Base-by-base conservation (phyloP, 2,329 filamentous ascomycete genomes). In the Pseudogymnoascus sp. region DNA sequence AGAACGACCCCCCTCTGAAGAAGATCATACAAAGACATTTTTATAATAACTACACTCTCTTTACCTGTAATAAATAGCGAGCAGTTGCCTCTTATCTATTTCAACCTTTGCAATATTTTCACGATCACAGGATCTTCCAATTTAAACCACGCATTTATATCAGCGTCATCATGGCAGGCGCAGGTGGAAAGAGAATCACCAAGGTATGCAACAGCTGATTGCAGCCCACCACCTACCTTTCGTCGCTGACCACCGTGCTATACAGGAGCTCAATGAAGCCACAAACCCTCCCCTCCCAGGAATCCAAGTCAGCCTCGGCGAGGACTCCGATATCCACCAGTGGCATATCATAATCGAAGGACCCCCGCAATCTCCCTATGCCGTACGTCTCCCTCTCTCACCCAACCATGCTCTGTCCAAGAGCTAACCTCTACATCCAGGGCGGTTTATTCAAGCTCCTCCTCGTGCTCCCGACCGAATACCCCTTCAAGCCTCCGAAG, bases 401-500 rank as follows among this genome's bases (percentile, higher is more conserved):
- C 36, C 34, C 23, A 36, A 57, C 39, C 29, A 23, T 23, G 12
- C 6, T 34, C 16, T 26, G n/a, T 14, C 18, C n/a, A 51, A 7
- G n/a, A 10, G 34, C 62, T 51, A 26, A 64, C 40, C 14, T 0
- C 12, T n/a, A 34, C 8, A 21, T 51, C 3, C 40, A 75, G 86
- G 85, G 83, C 72, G 87, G 87, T 64, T 80, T 79, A 71, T 91
- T 90, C 79, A 80, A 83, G 65, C 80, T 91, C 68, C 80, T 82
- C 68, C 81, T 90, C 68, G 81, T 76, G 51, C 82, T 91, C 39
- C 88, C 88, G n/a, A 83, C 78, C 69, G 84, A 87, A 70, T 90
- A 90, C 75, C 87, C 87, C 6, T 90, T 90, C 81, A 90, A 90
- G 73, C 86, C 87, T 5, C 87, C 87, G 3, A 82, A 83, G 62